A percentile compares a stretch with the other conserved stretches of the same genome.
Evolutionary conservation across 306 rosid genomes (phyloP).

Genomic region (Lotus japonicus): DNA sequence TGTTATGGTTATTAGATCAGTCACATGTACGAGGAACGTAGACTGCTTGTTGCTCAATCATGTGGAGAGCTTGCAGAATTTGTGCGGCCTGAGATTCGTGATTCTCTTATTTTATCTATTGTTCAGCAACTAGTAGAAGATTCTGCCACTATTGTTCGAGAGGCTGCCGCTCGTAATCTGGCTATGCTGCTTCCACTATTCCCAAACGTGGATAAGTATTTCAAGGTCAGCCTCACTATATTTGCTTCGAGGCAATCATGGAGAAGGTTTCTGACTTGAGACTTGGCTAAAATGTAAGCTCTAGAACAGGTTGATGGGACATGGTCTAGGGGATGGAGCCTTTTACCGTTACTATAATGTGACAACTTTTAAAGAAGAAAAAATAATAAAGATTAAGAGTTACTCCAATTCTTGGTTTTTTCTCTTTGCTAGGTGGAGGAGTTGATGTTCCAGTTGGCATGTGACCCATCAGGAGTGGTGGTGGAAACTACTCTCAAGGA

Average conservation of each 20-base stretch:
- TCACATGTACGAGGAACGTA: conserved; percentile 96
- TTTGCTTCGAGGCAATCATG: conserved; percentile 99
- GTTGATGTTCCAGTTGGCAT: conserved; percentile 86
- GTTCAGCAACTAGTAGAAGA: conserved; percentile 91
- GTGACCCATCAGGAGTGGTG: conserved; percentile 95
- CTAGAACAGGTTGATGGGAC: conserved; percentile 74
- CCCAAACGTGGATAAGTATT: conserved; percentile 91
- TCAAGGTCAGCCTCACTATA: conserved; percentile 99
- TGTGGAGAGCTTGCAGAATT: conserved; percentile 94
- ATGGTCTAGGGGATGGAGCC: conserved; percentile 87
- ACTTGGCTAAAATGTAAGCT: conserved; percentile 99
- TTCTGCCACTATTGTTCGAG: conserved; percentile 90
- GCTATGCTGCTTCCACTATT: conserved; percentile 93
- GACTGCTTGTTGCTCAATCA: conserved; percentile 96
- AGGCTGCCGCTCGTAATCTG: conserved; percentile 91
- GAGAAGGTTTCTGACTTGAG: conserved; percentile 99
- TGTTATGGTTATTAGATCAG: conserved; percentile 56
- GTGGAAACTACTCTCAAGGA: conserved; percentile 80
- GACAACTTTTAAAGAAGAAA: conserved; percentile 27
- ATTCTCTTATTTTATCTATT: conserved; percentile 92
- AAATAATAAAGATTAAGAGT: conserved; percentile 16
- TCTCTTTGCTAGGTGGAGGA: conserved; percentile 82
- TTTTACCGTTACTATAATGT: conserved; percentile 42
- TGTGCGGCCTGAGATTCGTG: conserved; percentile 95
- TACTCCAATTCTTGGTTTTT: conserved; percentile 34